phyloP scores from a whole-genome alignment of 331 rosid genomes.

The Acacia concinna region DNA sequence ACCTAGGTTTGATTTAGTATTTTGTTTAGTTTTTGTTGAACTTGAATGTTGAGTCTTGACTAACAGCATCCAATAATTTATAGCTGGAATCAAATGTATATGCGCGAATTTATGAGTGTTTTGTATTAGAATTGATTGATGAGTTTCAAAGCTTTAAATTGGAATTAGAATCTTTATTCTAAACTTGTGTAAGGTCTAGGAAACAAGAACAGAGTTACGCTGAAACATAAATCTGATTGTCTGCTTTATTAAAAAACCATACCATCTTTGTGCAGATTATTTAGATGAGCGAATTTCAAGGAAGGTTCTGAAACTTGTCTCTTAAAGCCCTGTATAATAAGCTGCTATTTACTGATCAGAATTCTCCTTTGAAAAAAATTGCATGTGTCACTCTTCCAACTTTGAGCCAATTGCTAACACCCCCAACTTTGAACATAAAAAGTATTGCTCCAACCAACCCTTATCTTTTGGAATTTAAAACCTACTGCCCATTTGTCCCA shows the following conservation, averaged over 20 bases:
- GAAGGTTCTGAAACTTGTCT: conserved; percentile 12
- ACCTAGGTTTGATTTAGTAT: background rate
- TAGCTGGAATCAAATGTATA: conserved; percentile 2
- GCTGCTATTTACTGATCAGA: background rate
- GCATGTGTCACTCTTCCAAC: background rate
- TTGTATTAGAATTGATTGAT: background rate
- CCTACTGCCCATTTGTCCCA: background rate
- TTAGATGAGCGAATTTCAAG: background rate
- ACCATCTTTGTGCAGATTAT: conserved; percentile 11
- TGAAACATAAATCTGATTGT: background rate
- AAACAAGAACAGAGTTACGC: conserved; percentile 8
- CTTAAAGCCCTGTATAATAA: background rate
- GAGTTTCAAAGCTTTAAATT: background rate
- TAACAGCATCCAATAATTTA: background rate
- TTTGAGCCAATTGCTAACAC: background rate
- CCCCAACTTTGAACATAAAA: background rate
- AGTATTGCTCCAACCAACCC: background rate
- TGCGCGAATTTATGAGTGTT: background rate
- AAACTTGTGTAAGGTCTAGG: conserved; percentile 9
- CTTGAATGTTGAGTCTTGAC: background rate
- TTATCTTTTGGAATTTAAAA: background rate
- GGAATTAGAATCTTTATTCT: background rate
- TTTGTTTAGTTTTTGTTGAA: background rate
- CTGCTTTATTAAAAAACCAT: background rate
- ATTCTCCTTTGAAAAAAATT: background rate